Base-by-base conservation (phyloP, 805 yeast genomes). In the Yamadazyma phyllophila region DNA sequence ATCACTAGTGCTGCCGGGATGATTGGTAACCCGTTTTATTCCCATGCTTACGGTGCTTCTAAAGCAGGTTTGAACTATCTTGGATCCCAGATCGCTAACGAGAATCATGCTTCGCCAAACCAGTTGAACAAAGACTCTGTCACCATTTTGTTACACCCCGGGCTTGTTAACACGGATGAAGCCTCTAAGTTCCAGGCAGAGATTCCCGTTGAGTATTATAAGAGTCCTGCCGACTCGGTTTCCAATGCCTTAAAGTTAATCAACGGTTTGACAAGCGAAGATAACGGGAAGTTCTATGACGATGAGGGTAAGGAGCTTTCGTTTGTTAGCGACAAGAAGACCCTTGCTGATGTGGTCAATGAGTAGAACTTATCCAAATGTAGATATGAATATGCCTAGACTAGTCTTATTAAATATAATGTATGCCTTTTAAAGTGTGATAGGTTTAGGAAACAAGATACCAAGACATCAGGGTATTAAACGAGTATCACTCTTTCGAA, bases 1-100 rank as follows among this genome's bases (percentile, higher is more conserved):
- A 43, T 62, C 12, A 56, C 70, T 4, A 53, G 62, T 24, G 10
- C 37, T 11, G 62, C 56, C 7, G 47, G 41, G 16, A 14, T 31
- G 14, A 31, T 47, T n/a, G 38, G 39, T 14, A 29, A 20, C 26
- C 33, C 24, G 10, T 20, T 14, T 11, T 38, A 29, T 7, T 11
- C 39, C 12, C 37, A 46, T 29, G 58, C 63, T 7, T 70, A 69
- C 47, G 65, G 65, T n/a, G 57, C 59, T 2, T 68, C 75, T 5
- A 71, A 72, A 47, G 66, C 69, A 3, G 70, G 69, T 1, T 36
- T 67, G 16, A 67, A 67, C 54, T 62, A 56, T 51, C 48, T 61
- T 13, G 53, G 55, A 10, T 55, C 48, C 30, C 60, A 60, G 26
- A 41, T 70, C 30, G 52, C 63, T 27, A 13, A n/a, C 17, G 73